Base-by-base conservation (phyloP, 495 filamentous ascomycete genomes). In the Oleoguttula mirabilis region DNA sequence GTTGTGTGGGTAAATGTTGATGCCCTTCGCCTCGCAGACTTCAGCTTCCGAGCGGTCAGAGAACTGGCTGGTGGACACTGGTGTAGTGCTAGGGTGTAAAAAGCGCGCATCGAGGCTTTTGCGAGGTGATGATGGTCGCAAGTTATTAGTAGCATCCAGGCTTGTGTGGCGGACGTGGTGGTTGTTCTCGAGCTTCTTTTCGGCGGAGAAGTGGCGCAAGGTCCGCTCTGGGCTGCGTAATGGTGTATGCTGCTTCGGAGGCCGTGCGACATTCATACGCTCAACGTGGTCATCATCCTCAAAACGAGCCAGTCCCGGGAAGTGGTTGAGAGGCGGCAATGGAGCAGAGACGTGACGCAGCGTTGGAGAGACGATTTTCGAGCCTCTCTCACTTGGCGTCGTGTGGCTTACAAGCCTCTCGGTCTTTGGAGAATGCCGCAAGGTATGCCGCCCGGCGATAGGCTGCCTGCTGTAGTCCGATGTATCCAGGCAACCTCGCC, bases 1-100 rank as follows among this genome's bases (percentile, higher is more conserved):
- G 56, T 86, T 84, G 57, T 94, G 87, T 2, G 84, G 77, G 55
- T 80, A 90, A 24, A 93, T 79, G 44, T 75, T 79, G 33, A 94
- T 76, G 14, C 82, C 82, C 45, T 77, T 78, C 10, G 86, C 87
- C 62, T 94, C 84, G 33, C 75, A 76, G 32, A 81, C 68, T 52
- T 79, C 77, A 8, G 68, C 64, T 7, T 69, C 70, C 32, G 56
- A 68, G 41, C 69, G 71, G 28, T 76, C 69, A 0, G 75, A 79
- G 8, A 63, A 61, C 47, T 73, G 68, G 2, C 75, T 79, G 47
- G 64, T 75, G 6, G 67, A 77, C 54, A 68, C 68, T 50, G 66
- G 67, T 21, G 67, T 67, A 20, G 65, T 70, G 15, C 67, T 64
- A 25, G 64, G 62, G 46, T 63, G 72, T 30, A 70, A 69, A 52